Percentiles rank a stretch among this genome's conserved stretches.
Evolutionary conservation across 768 basidiomycete species (phyloP).

Genomic region (Macrolepiota albuminosa): DNA sequence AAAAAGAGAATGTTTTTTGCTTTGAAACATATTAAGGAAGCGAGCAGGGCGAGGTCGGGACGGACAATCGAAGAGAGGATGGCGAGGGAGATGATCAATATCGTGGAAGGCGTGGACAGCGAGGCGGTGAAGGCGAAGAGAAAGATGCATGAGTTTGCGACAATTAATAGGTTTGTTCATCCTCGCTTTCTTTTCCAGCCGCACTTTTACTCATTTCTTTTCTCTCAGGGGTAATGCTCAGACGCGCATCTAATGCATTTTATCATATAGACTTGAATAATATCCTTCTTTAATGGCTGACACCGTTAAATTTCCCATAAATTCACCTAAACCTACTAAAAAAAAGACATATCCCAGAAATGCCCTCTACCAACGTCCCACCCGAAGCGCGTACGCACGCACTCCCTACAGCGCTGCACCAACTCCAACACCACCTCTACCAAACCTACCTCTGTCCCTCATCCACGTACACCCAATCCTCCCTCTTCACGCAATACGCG

Average conservation of each 20-base stretch:
- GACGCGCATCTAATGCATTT: constrained; percentile 7
- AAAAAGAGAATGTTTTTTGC: constrained; percentile 72
- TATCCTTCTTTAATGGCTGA: neutral
- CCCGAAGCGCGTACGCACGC: neutral
- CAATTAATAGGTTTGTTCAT: constrained; percentile 67
- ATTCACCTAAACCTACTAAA: neutral
- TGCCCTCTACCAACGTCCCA: neutral
- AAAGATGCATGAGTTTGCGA: constrained; percentile 61
- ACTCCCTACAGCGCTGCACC: neutral
- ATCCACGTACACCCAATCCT: constrained; percentile 1
- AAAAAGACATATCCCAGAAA: neutral
- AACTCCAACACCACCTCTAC: constrained; percentile 7
- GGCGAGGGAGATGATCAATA: constrained; percentile 72
- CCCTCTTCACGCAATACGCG: constrained; percentile 12
- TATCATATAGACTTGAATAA: neutral
- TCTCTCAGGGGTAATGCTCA: constrained; percentile 13
- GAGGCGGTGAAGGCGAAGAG: constrained; percentile 56
- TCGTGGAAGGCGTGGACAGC: constrained; percentile 53
- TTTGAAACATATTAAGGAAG: constrained; percentile 66
- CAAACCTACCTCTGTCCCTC: constrained; percentile 4
- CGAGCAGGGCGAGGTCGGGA: constrained; percentile 51
- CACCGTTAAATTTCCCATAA: neutral
- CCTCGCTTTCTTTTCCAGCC: neutral
- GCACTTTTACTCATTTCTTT: neutral
- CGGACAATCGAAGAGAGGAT: constrained; percentile 62